Conservation (phyloP, 2,329 filamentous ascomycete genomes). For the Lachnellula hyalina region DNA sequence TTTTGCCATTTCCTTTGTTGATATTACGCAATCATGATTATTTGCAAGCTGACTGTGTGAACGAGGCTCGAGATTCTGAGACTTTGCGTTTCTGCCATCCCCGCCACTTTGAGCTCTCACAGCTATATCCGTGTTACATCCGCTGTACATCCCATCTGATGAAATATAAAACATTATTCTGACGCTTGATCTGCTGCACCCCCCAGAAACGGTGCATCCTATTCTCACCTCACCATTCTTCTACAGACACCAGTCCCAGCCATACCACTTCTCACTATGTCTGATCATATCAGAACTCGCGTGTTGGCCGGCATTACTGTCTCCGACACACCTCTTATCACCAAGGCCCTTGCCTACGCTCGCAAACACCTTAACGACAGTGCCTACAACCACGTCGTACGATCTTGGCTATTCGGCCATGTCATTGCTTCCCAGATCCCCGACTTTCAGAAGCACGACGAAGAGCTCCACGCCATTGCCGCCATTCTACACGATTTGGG, state of each 20-base stretch:
- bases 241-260: neutral
- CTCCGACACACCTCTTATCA: constrained; percentile 34
- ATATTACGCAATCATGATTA: too few species aligned
- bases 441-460: constrained; percentile 22
- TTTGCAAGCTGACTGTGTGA: too few species aligned
- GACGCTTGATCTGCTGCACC: too few species aligned
- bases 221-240: neutral
- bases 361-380: constrained; percentile 27
- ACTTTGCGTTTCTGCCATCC: too few species aligned
- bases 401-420: constrained; percentile 34
- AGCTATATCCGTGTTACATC: too few species aligned
- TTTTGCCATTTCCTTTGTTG: too few species aligned
- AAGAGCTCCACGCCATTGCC: constrained; percentile 36
- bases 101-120: too few species aligned
- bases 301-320: constrained; percentile 32
- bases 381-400: constrained; percentile 36
- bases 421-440: constrained; percentile 33
- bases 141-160: too few species aligned
- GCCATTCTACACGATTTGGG: constrained; percentile 41
- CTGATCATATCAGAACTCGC: constrained; percentile 28
- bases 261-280: neutral
- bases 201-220: neutral
- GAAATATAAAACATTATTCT: too few species aligned
- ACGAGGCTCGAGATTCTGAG: too few species aligned
- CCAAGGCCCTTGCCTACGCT: constrained; percentile 31